A percentile compares a stretch with the other conserved stretches of the same genome.
These are phyloP conservation scores for Plasmodium vivax DNA, from an alignment of 169 alveolate species.

Conservation along the genomic window DNA sequence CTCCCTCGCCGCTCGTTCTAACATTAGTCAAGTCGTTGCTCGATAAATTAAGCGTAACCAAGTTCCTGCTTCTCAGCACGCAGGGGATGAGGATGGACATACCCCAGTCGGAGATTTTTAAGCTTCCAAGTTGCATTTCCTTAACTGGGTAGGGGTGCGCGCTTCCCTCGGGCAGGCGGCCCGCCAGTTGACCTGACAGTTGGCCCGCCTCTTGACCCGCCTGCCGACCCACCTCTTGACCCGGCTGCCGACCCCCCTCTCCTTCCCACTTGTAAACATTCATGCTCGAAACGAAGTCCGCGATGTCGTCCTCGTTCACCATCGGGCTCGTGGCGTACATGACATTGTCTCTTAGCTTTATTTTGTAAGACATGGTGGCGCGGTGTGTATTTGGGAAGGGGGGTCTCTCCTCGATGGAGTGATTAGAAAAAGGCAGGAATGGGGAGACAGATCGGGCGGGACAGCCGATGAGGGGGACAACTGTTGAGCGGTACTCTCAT, in stretches of 20 bases:
- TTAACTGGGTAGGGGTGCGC: not conserved
- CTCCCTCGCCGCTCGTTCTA: not conserved
- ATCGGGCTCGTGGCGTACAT: constrained; percentile 28
- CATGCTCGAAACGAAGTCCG: constrained; percentile 51
- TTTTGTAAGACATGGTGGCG: not conserved
- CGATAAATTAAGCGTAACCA: constrained; percentile 24
- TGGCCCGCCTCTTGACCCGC: not conserved
- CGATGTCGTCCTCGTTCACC: constrained; percentile 51
- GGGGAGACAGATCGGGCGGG: not conserved
- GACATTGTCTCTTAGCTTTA: constrained; percentile 4
- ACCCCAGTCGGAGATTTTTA: constrained; percentile 48
- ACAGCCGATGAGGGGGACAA: not conserved
- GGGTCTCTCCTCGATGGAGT: not conserved
- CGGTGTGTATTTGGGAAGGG: not conserved
- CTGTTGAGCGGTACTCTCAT: not conserved
- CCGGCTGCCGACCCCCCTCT: not conserved
- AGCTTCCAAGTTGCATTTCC: constrained; percentile 35
- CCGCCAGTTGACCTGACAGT: no score
- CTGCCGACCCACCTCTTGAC: no score
- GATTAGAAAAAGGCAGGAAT: not conserved
- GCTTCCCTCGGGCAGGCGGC: not conserved
- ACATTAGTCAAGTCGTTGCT: constrained; percentile 46
- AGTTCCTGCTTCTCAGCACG: constrained; percentile 24
- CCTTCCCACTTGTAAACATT: not conserved
- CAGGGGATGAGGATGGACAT: constrained; percentile 62